Evolutionary conservation across 352 stramenopile genomes (phyloP).

Genomic region (Phytopythium aichiense): DNA sequence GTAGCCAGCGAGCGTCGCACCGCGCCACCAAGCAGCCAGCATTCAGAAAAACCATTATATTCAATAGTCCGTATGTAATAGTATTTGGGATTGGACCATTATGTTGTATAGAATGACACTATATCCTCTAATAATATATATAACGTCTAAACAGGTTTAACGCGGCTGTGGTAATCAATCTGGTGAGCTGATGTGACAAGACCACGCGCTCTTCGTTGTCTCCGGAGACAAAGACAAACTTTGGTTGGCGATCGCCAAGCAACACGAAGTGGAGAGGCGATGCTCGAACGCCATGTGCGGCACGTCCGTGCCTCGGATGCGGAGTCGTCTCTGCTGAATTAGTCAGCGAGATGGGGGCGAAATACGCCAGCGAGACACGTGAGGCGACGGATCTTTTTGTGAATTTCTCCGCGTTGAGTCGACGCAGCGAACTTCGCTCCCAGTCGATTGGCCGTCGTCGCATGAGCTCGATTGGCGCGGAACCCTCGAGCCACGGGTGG

Average conservation of each 20-base stretch:
- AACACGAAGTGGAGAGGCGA: neutral
- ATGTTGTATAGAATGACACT: neutral
- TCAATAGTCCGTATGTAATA: neutral
- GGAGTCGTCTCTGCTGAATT: neutral
- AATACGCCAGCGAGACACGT: neutral
- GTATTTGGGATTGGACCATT: neutral
- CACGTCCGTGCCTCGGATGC: neutral
- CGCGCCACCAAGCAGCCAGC: neutral
- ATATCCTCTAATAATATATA: neutral
- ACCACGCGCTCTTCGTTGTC: neutral
- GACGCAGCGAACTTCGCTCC: neutral
- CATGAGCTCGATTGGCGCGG: neutral
- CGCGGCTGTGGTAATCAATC: neutral
- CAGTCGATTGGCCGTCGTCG: neutral
- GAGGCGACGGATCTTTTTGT: slow-evolving; percentile 6
- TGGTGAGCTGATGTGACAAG: slow-evolving; percentile 1
- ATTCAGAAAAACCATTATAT: neutral
- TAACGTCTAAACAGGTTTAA: neutral
- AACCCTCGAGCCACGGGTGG: no score
- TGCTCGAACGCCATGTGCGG: neutral
- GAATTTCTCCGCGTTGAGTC: slow-evolving; percentile 2
- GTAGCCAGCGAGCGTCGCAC: neutral
- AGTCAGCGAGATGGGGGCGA: neutral
- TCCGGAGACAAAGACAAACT: neutral
- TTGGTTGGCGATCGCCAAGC: neutral